A percentile compares a stretch with the other conserved stretches of the same genome.
phyloP scores from a whole-genome alignment of 2,329 filamentous ascomycete genomes.

The Hypoxylon sp. region DNA sequence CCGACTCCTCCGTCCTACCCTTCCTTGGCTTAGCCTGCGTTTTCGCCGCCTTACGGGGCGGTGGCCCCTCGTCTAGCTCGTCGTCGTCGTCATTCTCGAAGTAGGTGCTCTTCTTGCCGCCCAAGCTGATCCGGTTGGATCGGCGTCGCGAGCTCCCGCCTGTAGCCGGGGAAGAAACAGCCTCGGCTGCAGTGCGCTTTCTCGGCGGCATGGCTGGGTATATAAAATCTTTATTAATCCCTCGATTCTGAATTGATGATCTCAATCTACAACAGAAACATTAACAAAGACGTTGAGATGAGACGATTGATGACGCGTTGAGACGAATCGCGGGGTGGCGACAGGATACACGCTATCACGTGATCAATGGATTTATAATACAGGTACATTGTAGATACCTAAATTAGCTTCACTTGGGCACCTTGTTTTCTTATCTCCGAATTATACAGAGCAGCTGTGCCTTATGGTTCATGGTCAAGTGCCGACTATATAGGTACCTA shows the following conservation, averaged over 20 bases:
- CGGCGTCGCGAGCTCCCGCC: slow-evolving; percentile 48
- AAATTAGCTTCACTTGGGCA: not conserved
- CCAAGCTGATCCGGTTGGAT: slow-evolving; percentile 63
- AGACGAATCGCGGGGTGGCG: slow-evolving; percentile 24
- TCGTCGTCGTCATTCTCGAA: slow-evolving; percentile 59
- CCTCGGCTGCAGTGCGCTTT: slow-evolving; percentile 41
- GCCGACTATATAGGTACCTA: not conserved
- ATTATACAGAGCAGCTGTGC: not conserved
- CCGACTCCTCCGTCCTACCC: slow-evolving; percentile 30
- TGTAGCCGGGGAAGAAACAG: slow-evolving; percentile 20
- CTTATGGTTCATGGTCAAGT: too few relatives aligned
- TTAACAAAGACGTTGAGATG: slow-evolving; percentile 3
- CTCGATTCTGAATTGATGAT: slow-evolving; percentile 8
- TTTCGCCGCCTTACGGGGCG: slow-evolving; percentile 43
- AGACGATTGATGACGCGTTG: slow-evolving; percentile 38
- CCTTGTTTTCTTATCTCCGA: not conserved
- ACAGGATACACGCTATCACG: slow-evolving; percentile 36
- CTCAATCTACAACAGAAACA: not conserved
- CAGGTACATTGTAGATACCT: not conserved
- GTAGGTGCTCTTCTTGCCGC: slow-evolving; percentile 65
- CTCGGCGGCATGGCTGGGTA: slow-evolving; percentile 44
- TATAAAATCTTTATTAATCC: not conserved
- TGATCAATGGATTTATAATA: slow-evolving; percentile 11
- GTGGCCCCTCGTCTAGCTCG: slow-evolving; percentile 32
- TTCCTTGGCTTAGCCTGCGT: slow-evolving; percentile 14